Base-by-base conservation (phyloP, 139 green algal genomes). In the Tetraselmis chui region DNA sequence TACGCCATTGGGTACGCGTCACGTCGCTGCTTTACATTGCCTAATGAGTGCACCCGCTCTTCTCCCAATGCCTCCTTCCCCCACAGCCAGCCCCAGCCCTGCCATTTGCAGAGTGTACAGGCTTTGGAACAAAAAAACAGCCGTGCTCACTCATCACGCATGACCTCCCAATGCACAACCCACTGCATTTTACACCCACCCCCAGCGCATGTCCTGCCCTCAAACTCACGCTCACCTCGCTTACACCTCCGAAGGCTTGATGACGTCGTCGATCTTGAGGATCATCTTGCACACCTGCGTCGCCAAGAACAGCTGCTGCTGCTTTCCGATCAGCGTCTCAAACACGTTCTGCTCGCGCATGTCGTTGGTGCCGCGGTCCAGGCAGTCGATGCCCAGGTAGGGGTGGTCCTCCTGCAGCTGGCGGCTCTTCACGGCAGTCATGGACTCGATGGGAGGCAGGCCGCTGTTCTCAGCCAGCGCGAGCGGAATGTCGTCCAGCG, bases 271-370 rank as follows among this genome's bases (percentile, higher is more conserved):
- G 79, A 99, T 98, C 85, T 99, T 99, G 2, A 99, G 86, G 78
- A 99, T 99, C 95, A 99, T 98, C 87, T 98, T 98, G 90, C 96
- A 98, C 29, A 99, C 95, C 89, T 98, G 96, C 11, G 97, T 99
- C 1, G 97, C 96, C 31, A 99, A 91, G 86, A 97, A 93, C n/a
- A 99, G 89, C 90, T 99, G 95, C 89, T 99, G 95, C 90, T 94
- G 95, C 91, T 99, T 99, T n/a, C 95, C 94, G 0, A 97, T 93
- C 28, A 98, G 87, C 25, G 97, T 98, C 86, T 99, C 97, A 90
- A 99, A 99, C 26, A 99, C 97, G 83, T 96, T 95, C 86, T 99
- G 97, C 87, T 97, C 87, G 32, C 90, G 89, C 97, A 99, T 99
- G 93, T 99, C 97, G 77, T 95, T 96, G 25, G 97, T 99, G 75